phyloP scores from a whole-genome alignment of 768 basidiomycete genomes.

The Lanmaoa rubissima region DNA sequence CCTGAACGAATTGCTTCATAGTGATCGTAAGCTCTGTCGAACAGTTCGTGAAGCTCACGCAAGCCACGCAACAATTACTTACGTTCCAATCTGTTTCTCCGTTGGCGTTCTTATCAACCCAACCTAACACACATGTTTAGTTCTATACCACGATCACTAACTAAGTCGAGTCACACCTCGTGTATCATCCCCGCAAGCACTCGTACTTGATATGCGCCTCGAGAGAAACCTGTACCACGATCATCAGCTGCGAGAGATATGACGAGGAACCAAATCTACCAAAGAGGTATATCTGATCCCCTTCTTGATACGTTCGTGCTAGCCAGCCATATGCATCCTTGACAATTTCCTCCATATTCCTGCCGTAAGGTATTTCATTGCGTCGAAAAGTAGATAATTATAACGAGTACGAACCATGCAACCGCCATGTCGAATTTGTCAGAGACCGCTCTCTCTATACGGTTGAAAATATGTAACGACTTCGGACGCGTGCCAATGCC shows the following conservation, averaged over 20 bases:
- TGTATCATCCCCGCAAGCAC: slow-evolving; percentile 42
- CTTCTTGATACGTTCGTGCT: slow-evolving; percentile 28
- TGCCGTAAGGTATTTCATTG: background rate
- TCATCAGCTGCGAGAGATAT: background rate
- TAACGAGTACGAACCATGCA: slow-evolving; percentile 32
- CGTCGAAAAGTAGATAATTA: background rate
- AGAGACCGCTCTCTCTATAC: slow-evolving; percentile 13
- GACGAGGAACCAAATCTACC: slow-evolving; percentile 16
- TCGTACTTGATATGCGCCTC: slow-evolving; percentile 43
- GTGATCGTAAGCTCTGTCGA: slow-evolving; percentile 18
- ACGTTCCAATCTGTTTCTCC: slow-evolving; percentile 34
- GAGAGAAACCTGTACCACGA: slow-evolving; percentile 35
- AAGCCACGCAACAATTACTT: background rate
- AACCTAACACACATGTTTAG: slow-evolving; percentile 21
- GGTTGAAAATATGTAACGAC: slow-evolving; percentile 24
- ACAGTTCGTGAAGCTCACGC: background rate
- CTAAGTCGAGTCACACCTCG: slow-evolving; percentile 20
- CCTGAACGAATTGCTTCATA: slow-evolving; percentile 17
- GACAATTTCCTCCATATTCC: slow-evolving; percentile 37
- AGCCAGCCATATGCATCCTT: slow-evolving; percentile 36
- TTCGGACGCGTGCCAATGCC: slow-evolving; percentile 38
- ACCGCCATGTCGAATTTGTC: slow-evolving; percentile 37
- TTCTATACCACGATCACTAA: background rate
- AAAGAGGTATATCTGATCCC: slow-evolving; percentile 37
- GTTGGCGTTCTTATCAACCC: slow-evolving; percentile 33